These are phyloP conservation scores for Ampelocalamus luodianensis DNA, from an alignment of 176 grass and related monocot genomes.

Conservation along the genomic window DNA sequence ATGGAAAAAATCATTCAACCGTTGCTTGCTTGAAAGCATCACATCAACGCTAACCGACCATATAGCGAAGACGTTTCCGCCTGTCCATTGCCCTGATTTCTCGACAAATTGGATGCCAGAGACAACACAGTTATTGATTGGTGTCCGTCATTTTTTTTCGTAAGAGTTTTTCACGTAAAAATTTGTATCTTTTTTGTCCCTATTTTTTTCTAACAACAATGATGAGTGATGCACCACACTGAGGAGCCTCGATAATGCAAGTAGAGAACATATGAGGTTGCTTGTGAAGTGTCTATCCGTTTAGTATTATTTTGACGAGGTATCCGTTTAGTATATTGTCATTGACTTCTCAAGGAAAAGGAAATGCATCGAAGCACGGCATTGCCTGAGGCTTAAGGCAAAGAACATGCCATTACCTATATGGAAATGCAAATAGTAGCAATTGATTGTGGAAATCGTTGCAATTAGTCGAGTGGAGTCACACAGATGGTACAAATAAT, in stretches of 20 bases:
- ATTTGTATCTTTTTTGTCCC: no score
- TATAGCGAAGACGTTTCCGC: not conserved
- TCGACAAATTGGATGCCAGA: constrained; percentile 26
- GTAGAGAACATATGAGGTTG: not conserved
- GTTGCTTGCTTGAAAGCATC: constrained; percentile 5
- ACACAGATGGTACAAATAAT: not conserved
- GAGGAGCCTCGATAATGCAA: constrained; percentile 33
- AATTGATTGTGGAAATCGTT: not conserved
- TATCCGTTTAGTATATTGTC: constrained; percentile 27
- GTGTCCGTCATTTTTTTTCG: no score
- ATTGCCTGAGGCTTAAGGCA: constrained; percentile 4
- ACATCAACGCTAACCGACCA: not conserved
- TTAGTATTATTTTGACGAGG: no score
- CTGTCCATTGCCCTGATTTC: not conserved
- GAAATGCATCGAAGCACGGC: not conserved
- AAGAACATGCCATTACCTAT: not conserved
- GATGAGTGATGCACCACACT: constrained; percentile 13
- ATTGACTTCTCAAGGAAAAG: constrained; percentile 14
- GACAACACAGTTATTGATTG: not conserved
- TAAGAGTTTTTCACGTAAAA: no score
- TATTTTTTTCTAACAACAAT: no score
- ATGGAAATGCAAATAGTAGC: constrained; percentile 2
- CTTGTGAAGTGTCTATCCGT: constrained; percentile 33
- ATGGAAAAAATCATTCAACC: not conserved
- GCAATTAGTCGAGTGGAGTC: not conserved